These are phyloP conservation scores for Polygonum maritimum DNA, from an alignment of 148 eudicot species.

Conservation along the genomic window DNA sequence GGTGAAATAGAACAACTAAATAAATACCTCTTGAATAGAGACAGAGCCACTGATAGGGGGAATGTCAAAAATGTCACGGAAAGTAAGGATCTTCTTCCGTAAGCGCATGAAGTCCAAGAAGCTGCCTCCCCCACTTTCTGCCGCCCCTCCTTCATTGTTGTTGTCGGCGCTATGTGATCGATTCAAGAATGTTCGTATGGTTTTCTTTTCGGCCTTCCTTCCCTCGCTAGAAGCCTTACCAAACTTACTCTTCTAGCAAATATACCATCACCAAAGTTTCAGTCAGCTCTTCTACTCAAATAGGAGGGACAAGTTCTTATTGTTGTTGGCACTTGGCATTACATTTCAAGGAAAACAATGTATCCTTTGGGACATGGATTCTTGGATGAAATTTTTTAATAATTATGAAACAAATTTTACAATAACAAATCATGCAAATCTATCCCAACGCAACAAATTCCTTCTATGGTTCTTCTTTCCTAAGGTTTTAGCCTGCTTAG, in stretches of 20 bases:
- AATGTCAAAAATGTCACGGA: slow-evolving; percentile 76
- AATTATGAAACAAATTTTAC: neutral
- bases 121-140: slow-evolving; percentile 20
- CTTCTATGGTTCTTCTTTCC: neutral
- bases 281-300: neutral
- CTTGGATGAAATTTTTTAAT: neutral
- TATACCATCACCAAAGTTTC: neutral
- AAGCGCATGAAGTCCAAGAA: slow-evolving; percentile 49
- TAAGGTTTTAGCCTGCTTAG: neutral
- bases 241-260: neutral
- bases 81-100: slow-evolving; percentile 52
- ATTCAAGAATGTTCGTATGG: neutral
- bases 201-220: neutral
- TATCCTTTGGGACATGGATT: neutral
- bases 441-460: neutral
- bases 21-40: slow-evolving; percentile 57
- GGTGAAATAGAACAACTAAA: neutral
- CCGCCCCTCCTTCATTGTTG: neutral
- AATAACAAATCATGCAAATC: neutral
- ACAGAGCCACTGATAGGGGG: slow-evolving; percentile 59
- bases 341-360: neutral
- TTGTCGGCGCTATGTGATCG: neutral
- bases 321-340: too few species aligned
- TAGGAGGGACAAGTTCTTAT: neutral
- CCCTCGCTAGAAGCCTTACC: neutral